Base-by-base conservation (phyloP, 2,329 filamentous ascomycete species). In the Botrytis porri region DNA sequence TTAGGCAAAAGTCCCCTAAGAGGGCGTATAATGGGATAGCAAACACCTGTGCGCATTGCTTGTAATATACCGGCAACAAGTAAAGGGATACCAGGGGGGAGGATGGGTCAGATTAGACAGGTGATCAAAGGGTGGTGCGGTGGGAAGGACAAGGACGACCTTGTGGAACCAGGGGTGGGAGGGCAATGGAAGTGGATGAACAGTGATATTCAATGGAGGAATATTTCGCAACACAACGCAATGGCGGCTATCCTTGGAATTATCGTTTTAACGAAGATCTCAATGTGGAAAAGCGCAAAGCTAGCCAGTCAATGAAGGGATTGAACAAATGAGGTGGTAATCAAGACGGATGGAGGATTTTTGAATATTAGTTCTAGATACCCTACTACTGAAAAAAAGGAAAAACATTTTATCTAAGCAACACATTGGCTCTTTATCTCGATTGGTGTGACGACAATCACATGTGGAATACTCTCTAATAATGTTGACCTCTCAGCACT, bases 21-120 rank as follows among this genome's bases (percentile, higher is more conserved):
- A 9, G 64, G 35, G 63, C 70, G 70, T 35, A 51, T 60, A 69
- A 69, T 69, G n/a, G 70, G 63, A 72, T 37, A 60, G 10, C 35
- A 69, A 48, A 39, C 25, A 59, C n/a, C 29, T 51, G 39, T 48
- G 70, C 39, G 45, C 43, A 32, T 29, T 70, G 43, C 48, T 57
- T 69, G 63, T 72, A 69, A 72, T 72, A 69, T 69, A 72, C 35
- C 51, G 70, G 63, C 43, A 60, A 54, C 20, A 51, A 41, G 20
- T 39, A 35, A 25, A 41, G 35, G 48, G 60, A 72, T 69, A 69
- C 51, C 63, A 69, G 37, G 29, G 20, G n/a, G 51, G 32, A 29
- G 32, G 29, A 48, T 25, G 25, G 54, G 51, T 8, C 22, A 54
- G 37, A 25, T 39, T 43, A 72, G 51, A 39, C 22, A 48, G 63